Percentiles rank a stretch among this genome's conserved stretches.
phyloP scores from a whole-genome alignment of 2,329 filamentous ascomycete species.

The Diaporthe amygdali region DNA sequence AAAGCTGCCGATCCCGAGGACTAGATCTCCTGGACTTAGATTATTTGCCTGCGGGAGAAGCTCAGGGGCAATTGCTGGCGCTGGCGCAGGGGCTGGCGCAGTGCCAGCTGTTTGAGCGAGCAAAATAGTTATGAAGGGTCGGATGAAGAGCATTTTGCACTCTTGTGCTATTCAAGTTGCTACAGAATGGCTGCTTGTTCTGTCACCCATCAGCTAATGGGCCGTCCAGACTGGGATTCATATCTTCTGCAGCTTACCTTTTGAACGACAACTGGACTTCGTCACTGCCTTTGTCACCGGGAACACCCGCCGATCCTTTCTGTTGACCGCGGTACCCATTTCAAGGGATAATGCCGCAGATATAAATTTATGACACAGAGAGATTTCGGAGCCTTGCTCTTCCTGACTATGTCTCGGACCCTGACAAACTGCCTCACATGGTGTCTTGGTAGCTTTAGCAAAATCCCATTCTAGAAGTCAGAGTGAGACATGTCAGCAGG shows the following conservation, averaged over 20 bases:
- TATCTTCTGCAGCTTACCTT: background rate
- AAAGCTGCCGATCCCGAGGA: background rate
- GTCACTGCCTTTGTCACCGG: background rate
- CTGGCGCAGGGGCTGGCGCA: slow-evolving; percentile 5
- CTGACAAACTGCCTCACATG: background rate
- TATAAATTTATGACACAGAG: background rate
- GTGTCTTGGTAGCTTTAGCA: background rate
- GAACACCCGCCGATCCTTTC: background rate
- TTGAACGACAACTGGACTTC: background rate
- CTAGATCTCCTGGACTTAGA: background rate
- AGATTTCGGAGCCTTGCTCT: background rate
- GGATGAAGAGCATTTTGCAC: background rate
- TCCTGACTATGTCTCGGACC: background rate
- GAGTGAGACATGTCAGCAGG: background rate
- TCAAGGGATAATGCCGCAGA: background rate
- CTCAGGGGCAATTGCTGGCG: background rate
- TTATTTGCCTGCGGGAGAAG: background rate
- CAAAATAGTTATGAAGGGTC: background rate
- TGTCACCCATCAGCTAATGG: background rate
- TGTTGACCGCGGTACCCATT: background rate
- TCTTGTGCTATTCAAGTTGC: background rate
- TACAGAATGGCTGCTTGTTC: background rate
- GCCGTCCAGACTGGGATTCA: background rate
- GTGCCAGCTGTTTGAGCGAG: background rate
- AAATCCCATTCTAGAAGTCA: background rate